phyloP scores from a whole-genome alignment of 345 rosid species.

The Eutrema heterophyllum region DNA sequence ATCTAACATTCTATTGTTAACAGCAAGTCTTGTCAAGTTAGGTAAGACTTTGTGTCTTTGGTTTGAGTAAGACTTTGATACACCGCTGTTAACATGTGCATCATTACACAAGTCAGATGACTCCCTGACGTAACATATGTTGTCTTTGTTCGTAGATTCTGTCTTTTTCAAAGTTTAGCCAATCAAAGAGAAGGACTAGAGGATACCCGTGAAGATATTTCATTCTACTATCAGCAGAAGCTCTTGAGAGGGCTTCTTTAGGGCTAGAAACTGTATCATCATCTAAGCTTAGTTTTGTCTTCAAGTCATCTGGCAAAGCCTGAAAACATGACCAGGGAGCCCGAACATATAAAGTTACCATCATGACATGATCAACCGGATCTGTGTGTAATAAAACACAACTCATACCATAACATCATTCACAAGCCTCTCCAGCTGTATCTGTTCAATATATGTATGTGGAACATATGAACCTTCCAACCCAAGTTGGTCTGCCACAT shows the following conservation, averaged over 20 bases:
- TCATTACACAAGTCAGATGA: constrained; percentile 18
- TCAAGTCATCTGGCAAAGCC: constrained; percentile 96
- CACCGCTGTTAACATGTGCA: constrained; percentile 38
- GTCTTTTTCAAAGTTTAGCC: not conserved
- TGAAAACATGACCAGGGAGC: constrained; percentile 35
- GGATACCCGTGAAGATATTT: constrained; percentile 89
- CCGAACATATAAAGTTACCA: constrained; percentile 26
- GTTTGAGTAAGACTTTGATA: constrained; percentile 66
- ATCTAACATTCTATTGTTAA: constrained; percentile 69
- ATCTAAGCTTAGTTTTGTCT: constrained; percentile 86
- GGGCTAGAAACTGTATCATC: constrained; percentile 89
- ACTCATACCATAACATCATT: constrained; percentile 89
- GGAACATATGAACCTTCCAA: constrained; percentile 89
- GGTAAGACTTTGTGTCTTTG: constrained; percentile 64
- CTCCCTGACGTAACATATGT: constrained; percentile 11
- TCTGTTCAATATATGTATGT: constrained; percentile 95
- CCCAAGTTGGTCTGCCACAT: constrained; percentile 70
- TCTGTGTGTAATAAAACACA: constrained; percentile 6
- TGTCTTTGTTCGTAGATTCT: constrained; percentile 8
- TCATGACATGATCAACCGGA: constrained; percentile 4
- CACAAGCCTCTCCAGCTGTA: constrained; percentile 95
- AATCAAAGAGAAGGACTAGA: constrained; percentile 12
- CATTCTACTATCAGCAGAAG: constrained; percentile 86
- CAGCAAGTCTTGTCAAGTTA: constrained; percentile 72
- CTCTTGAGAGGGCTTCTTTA: constrained; percentile 95